Conservation (phyloP, 192 early-diverging fungal genomes). For the Chytriomyces hyalinus region DNA sequence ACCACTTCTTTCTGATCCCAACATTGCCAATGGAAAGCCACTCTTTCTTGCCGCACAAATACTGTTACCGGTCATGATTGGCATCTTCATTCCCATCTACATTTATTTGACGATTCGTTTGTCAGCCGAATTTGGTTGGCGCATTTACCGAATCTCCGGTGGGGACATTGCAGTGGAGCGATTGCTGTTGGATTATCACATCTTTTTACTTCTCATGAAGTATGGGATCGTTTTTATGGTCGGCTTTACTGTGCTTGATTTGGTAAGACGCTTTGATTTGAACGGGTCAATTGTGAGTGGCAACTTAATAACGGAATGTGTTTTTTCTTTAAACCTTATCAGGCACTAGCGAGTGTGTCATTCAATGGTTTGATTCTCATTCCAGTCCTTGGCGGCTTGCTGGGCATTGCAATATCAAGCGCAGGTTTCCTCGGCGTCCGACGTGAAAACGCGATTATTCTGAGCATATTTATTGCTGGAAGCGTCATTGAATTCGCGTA, state of each 20-base stretch:
- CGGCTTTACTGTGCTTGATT: slow-evolving; percentile 2
- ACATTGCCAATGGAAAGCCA: too few relatives aligned
- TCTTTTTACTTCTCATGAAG: slow-evolving; percentile 14
- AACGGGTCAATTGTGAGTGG: too few relatives aligned
- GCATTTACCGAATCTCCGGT: slow-evolving; percentile 11
- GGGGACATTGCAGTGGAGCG: background rate
- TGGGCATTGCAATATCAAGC: background rate
- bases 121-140: slow-evolving; percentile 1
- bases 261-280: background rate
- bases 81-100: background rate
- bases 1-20: background rate
- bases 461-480: slow-evolving; percentile 14
- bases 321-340: too few relatives aligned
- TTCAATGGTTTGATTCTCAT: background rate
- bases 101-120: background rate
- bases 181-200: background rate
- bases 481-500: background rate
- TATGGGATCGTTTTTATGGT: slow-evolving; percentile 1
- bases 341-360: too few relatives aligned
- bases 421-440: slow-evolving; percentile 20
- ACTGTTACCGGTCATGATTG: background rate
- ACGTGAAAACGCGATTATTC: background rate
- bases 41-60: background rate
- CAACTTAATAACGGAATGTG: too few relatives aligned
- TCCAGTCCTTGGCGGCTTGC: background rate